Conservation (phyloP, 257 asterid genomes). For the Plantago major region DNA sequence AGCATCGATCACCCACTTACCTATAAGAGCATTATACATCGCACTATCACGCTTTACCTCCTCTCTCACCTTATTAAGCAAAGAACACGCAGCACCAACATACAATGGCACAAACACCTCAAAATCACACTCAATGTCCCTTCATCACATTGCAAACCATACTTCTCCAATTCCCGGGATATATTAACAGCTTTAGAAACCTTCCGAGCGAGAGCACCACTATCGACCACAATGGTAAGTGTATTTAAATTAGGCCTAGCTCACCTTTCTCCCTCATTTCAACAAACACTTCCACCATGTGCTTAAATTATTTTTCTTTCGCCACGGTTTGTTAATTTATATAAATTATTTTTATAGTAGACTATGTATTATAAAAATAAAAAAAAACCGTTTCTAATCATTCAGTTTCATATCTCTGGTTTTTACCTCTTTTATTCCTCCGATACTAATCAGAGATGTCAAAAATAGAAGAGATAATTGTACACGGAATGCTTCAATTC, state of each 20-base stretch:
- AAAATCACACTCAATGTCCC: constrained; percentile 50
- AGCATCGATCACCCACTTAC: constrained; percentile 72
- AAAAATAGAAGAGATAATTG: too few relatives aligned
- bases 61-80: constrained; percentile 54
- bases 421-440: too few relatives aligned
- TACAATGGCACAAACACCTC: constrained; percentile 48
- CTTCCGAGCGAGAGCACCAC: constrained; percentile 51
- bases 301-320: constrained; percentile 56
- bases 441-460: too few relatives aligned
- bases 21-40: constrained; percentile 52
- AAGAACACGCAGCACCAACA: constrained; percentile 54
- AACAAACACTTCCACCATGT: constrained; percentile 52
- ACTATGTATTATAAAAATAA: too few relatives aligned
- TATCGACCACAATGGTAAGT: constrained; percentile 57
- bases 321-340: constrained; percentile 86
- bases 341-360: too few relatives aligned
- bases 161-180: constrained; percentile 48
- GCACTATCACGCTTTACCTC: constrained; percentile 38
- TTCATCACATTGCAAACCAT: constrained; percentile 39
- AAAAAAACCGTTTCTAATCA: too few relatives aligned
- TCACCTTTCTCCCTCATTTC: constrained; percentile 39
- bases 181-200: constrained; percentile 55
- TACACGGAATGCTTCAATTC: too few relatives aligned
- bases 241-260: constrained; percentile 45
- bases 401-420: too few relatives aligned